Conservation (phyloP, 768 basidiomycete species). For the Russula dissimulans region DNA sequence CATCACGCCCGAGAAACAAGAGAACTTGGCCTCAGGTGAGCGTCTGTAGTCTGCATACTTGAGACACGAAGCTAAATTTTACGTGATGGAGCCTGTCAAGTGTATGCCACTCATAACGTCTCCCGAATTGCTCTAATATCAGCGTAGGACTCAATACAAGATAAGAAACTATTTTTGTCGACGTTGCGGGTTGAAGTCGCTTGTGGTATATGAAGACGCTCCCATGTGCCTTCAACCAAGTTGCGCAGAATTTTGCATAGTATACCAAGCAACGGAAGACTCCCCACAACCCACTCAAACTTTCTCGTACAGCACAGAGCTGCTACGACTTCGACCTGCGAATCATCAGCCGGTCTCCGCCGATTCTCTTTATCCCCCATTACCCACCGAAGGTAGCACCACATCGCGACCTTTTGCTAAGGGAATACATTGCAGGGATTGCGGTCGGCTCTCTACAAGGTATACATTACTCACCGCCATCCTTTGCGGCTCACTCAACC, state of each 20-base stretch:
- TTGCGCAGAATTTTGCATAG: conserved; percentile 46
- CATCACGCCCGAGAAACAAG: background rate
- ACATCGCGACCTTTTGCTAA: conserved; percentile 49
- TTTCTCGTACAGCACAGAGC: conserved; percentile 19
- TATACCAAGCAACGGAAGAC: conserved; percentile 33
- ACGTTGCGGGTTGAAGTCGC: conserved; percentile 37
- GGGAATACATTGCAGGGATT: conserved; percentile 60
- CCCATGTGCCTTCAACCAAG: conserved; percentile 58
- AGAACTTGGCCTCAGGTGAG: background rate
- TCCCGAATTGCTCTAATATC: background rate
- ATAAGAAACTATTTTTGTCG: conserved; percentile 27
- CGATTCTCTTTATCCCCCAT: conserved; percentile 30
- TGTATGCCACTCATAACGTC: background rate
- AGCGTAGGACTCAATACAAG: background rate
- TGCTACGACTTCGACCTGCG: conserved; percentile 21
- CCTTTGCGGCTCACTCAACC: conserved; percentile 6
- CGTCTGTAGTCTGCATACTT: background rate
- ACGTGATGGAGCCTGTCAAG: background rate
- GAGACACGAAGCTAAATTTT: background rate
- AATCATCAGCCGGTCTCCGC: conserved; percentile 16
- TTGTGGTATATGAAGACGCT: conserved; percentile 42
- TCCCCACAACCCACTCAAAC: conserved; percentile 35
- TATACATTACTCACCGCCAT: conserved; percentile 25
- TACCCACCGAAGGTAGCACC: conserved; percentile 27
- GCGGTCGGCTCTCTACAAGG: conserved; percentile 71